Base-by-base conservation (phyloP, 495 filamentous ascomycete species). In the Platismatia glauca region DNA sequence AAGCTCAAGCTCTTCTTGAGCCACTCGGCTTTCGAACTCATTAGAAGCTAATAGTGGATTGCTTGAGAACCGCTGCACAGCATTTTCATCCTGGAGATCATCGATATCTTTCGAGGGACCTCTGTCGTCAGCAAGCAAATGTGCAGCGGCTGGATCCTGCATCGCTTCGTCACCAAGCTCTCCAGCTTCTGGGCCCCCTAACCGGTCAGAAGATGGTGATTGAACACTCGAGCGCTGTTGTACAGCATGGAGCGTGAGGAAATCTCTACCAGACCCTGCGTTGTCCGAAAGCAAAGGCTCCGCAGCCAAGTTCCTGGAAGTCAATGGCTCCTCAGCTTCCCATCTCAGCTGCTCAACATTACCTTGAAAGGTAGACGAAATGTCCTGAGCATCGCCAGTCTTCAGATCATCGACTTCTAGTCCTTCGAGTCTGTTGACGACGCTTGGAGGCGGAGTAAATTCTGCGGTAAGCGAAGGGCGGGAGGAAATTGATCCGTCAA, bases 311-410 rank as follows among this genome's bases (percentile, higher is more conserved):
- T 63, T 55, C n/a, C 39, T 39, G 12, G 39, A 57, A n/a, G 24
- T 38, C n/a, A 22, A 57, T 29, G 12, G 27, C 24, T 64, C 39
- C 22, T 44, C 38, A 9, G 31, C 18, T 52, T 29, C 56, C 2
- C 43, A 35, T 18, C 53, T 8, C 48, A 64, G 63, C 15, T 41
- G 69, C 31, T 73, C 69, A 24, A 70, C 69, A 39, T 74, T 68
- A 58, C 11, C 67, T 59, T 35, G 66, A 65, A 31, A 69, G 62
- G 33, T 58, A n/a, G 41, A 39, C 35, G 53, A 18, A 31, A 44
- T 12, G 34, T 48, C 27, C 16, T 22, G 39, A 44, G 35, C 16
- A 46, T 43, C 38, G 27, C 22, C 29, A 37, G 50, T 37, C 6
- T 39, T 55, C 7, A 29, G 38, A 0, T 31, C 4, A 37, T 18